Conservation (phyloP, 2,329 filamentous ascomycete species). For the Apiospora aurea region DNA sequence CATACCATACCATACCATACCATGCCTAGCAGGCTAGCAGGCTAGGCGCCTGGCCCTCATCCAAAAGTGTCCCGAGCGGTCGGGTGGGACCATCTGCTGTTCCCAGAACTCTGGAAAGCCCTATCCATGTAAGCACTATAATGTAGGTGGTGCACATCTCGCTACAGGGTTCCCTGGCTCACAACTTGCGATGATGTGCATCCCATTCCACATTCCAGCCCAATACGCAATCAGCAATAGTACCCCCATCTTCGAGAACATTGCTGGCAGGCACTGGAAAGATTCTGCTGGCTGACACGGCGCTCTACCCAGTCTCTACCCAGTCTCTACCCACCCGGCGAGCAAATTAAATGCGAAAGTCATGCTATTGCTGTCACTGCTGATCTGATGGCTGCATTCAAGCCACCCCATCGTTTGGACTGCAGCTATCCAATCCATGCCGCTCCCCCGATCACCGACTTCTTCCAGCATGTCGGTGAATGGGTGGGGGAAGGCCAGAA, state of each 20-base stretch:
- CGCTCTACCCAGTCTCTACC: background rate
- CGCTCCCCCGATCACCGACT: conserved; percentile 15
- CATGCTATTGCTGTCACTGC: conserved; percentile 9
- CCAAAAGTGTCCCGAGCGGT: conserved; percentile 11
- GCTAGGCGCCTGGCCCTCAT: background rate
- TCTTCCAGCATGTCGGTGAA: conserved; percentile 21
- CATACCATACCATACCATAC: no score
- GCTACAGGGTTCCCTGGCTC: conserved; percentile 9
- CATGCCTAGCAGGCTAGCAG: no score
- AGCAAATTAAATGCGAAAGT: background rate
- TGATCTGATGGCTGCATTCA: conserved; percentile 4
- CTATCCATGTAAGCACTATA: conserved; percentile 20
- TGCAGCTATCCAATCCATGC: conserved; percentile 14
- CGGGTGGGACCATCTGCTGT: conserved; percentile 17
- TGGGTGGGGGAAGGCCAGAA: background rate
- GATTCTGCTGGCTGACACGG: background rate
- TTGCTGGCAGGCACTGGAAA: background rate
- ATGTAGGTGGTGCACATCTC: conserved; percentile 17
- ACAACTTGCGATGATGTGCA: conserved; percentile 13
- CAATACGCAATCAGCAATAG: conserved; percentile 15
- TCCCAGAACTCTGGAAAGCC: conserved; percentile 18
- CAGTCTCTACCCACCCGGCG: background rate
- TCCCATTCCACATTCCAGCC: conserved; percentile 18
- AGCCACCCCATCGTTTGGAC: background rate
- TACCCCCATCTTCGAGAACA: background rate